Evolutionary conservation across 1,284 basidiomycete species (phyloP).

Genomic region (Leccinum subrobustum): DNA sequence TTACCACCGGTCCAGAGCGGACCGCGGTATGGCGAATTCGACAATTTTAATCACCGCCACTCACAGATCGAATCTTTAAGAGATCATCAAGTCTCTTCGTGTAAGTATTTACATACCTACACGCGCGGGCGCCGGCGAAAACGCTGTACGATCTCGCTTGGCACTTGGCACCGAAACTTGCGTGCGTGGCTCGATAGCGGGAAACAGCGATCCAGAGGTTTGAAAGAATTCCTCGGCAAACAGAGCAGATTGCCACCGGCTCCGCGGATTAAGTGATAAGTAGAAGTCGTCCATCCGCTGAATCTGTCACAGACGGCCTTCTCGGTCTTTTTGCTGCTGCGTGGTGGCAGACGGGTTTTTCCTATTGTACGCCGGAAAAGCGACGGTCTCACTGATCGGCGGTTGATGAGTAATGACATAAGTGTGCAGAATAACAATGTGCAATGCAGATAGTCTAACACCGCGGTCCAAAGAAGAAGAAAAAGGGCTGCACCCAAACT

Average conservation of each 20-base stretch:
- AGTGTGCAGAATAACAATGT: slow-evolving; percentile 26
- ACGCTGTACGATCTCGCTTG: background rate
- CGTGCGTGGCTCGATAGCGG: background rate
- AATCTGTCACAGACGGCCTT: background rate
- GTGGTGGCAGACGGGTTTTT: slow-evolving; percentile 27
- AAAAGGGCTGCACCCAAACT: background rate
- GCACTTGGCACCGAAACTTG: background rate
- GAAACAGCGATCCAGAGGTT: slow-evolving; percentile 5
- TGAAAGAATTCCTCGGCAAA: background rate
- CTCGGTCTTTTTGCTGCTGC: slow-evolving; percentile 1
- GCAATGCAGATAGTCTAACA: slow-evolving; percentile 25
- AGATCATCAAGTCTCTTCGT: background rate
- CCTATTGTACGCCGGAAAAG: slow-evolving; percentile 24
- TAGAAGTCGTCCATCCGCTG: background rate
- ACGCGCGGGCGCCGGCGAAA: background rate
- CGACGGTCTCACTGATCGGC: slow-evolving; percentile 15
- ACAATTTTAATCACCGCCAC: slow-evolving; percentile 18
- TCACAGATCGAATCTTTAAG: background rate
- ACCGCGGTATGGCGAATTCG: background rate
- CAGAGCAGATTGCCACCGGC: background rate
- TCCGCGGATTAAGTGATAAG: background rate
- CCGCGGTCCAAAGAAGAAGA: slow-evolving; percentile 5
- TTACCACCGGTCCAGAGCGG: background rate
- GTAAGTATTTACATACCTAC: background rate
- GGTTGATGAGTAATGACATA: slow-evolving; percentile 20